Evolutionary conservation across 495 filamentous ascomycete species (phyloP), one percentile per base, ranked within the genome.

Genomic region (Bacidia gigantensis): DNA sequence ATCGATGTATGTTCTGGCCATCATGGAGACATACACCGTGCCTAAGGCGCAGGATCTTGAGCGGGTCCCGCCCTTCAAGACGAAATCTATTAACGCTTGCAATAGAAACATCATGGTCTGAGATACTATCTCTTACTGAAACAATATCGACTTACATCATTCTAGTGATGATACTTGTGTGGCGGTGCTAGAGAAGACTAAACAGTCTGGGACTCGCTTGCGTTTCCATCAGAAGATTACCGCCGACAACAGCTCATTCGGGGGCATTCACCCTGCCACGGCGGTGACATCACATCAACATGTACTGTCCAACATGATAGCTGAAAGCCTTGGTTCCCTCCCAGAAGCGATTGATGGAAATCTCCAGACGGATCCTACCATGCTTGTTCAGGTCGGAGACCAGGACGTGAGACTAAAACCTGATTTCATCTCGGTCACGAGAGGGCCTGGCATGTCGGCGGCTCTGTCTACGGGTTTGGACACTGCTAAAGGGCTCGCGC

Each of bases 131-230:
- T n/a, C 2, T 21, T 22, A 23, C 58, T 22, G 20, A 26, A 22
- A 25, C 26, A 26, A n/a, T 32, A 5, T 53, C 32, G 20, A 18
- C 50, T 50, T 42, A 50, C 22, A 40, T 10, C 0, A 18, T 3
- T 41, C 42, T 54, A 81, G 87, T 72, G 92, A 98, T 67, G 92
- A 98, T 69, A 95, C 90, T 1, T 90, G 85, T 40, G 88, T 98
- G 5, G 86, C 90, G 20, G 67, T 98, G 43, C 72, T 97, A 12
- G 75, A 86, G 53, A 85, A 77, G 50, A 52, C 55, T 25, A 61
- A 64, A 11, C 75, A 47, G 40, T 41, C 35, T 78, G 5, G 17
- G 7, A 26, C 9, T 38, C 72, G 65, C 5, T 74, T 95, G 0
- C 78, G 82, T 63, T 94, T 89, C 68, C 80, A 93, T 54, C 73